Base-by-base conservation (phyloP, 2,329 filamentous ascomycete genomes). In the Colletotrichum brevisporum region DNA sequence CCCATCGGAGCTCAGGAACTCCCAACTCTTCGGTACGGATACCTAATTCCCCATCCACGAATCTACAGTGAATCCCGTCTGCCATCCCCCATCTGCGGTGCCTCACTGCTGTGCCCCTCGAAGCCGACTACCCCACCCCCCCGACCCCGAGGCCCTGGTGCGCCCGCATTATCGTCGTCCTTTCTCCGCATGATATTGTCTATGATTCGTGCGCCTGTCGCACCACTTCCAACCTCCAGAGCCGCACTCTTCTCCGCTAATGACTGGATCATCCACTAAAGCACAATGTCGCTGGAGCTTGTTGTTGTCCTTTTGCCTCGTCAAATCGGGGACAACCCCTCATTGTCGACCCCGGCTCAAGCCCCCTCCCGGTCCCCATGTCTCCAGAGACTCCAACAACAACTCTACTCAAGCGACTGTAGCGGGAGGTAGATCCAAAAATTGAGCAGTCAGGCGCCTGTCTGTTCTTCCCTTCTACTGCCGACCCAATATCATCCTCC, bases 161-260 rank as follows among this genome's bases (percentile, higher is more conserved):
- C 50, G 59, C 50, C 51, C 55, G 54, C 55, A 39, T 66, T 52
- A 55, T 66, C 52, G 56, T 69, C 54, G 43, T n/a, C 27, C 67
- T 45, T 52, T 55, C 62, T 67, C 56, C 67, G 51, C 56, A 52
- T 67, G 43, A 12, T 61, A 69, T 48, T 45, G 24, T 52, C 43
- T 21, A 52, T 69, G 67, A 69, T 69, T 69, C 67, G 67, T 41
- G 67, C 67, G 67, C 62, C 62, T 69, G 63, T 61, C 18, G 36
- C 51, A 61, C 45, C 45, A 56, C 45, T n/a, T 50, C 18, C 27
- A 18, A 31, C 45, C n/a, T 50, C 31, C 39, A 57, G 67, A 69
- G 62, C 63, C 67, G 67, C 63, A 52, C 31, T 10, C 26, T 45
- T 45, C 31, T n/a, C 50, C 50, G 45, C 55, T 26, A 16, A 15